phyloP scores from a whole-genome alignment of 164 flowering plant species.

The Euptelea pleiosperma region DNA sequence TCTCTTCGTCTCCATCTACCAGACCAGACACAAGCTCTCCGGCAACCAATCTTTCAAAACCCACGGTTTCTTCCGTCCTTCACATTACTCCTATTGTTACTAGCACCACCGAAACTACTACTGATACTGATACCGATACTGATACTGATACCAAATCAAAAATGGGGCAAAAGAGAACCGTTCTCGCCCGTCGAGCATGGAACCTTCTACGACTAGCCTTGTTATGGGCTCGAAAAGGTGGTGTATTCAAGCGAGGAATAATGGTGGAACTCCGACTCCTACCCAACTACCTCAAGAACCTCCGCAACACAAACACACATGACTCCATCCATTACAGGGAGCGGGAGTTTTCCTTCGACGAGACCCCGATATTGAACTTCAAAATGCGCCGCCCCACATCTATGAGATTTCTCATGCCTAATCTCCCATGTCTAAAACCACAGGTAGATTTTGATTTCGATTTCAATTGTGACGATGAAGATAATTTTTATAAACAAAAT shows the following conservation, averaged over 20 bases:
- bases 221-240: constrained; percentile 77
- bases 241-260: constrained; percentile 44
- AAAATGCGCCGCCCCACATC: constrained; percentile 57
- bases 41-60: background rate
- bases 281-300: constrained; percentile 41
- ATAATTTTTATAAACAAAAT: background rate
- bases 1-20: constrained; percentile 3
- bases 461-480: constrained; percentile 14
- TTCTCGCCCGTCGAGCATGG: constrained; percentile 53
- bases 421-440: constrained; percentile 60
- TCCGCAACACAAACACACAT: constrained; percentile 18
- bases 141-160: background rate
- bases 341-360: constrained; percentile 74
- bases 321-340: constrained; percentile 44
- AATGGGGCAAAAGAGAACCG: constrained; percentile 35
- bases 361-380: constrained; percentile 62
- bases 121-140: background rate
- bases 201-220: constrained; percentile 57
- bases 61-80: background rate
- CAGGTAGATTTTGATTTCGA: constrained; percentile 48
- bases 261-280: constrained; percentile 44
- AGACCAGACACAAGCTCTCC: background rate
- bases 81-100: background rate
- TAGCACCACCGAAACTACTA: background rate
- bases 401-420: constrained; percentile 52